Base-by-base conservation (phyloP, 305 asterid genomes). In the Fraxinus velutina region DNA sequence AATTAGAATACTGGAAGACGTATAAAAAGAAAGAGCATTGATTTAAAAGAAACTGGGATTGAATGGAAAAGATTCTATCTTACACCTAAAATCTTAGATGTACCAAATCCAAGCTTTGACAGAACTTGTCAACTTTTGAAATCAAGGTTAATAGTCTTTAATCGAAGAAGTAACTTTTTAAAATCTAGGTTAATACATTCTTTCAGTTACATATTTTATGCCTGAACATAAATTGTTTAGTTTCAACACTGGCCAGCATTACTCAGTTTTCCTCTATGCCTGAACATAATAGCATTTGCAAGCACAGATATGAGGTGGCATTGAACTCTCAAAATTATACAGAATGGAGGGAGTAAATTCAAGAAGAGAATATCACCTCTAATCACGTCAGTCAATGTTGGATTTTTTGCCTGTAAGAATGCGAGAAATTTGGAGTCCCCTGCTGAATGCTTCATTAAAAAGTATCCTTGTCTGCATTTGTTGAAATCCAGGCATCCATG, bases 401-500 rank as follows among this genome's bases (percentile, higher is more conserved):
- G 89, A 80, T 32, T 89, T 89, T 86, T 95, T 95, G 78, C 97
- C 98, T 0, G 98, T 92, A 79, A 95, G 89, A 83, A 95, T 89
- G 37, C 94, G 91, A 71, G 99, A 95, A 79, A 95, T 95, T 80
- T 95, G 98, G 84, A 95, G 98, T 21, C 99, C 99, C 78, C 99
- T 83, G 84, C 99, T 95, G 86, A 95, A 95, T 78, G 93, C 99
- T 86, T 95, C 98, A 82, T 95, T 95, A 83, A 93, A 95, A 72
- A 95, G 88, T 75, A 95, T 93, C 95, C 99, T 91, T 17, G 97
- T 93, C 89, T 95, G 99, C 99, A 95, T 95, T 80, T 95, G 83
- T 82, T 95, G 97, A 84, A 94, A 92, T 60, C 99, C 99, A 80
- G 99, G 99, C 96, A 95, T 90, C 99, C 99, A 95, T 5, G 99